phyloP scores from a whole-genome alignment of 352 stramenopile genomes.

The Pythium biforme region DNA sequence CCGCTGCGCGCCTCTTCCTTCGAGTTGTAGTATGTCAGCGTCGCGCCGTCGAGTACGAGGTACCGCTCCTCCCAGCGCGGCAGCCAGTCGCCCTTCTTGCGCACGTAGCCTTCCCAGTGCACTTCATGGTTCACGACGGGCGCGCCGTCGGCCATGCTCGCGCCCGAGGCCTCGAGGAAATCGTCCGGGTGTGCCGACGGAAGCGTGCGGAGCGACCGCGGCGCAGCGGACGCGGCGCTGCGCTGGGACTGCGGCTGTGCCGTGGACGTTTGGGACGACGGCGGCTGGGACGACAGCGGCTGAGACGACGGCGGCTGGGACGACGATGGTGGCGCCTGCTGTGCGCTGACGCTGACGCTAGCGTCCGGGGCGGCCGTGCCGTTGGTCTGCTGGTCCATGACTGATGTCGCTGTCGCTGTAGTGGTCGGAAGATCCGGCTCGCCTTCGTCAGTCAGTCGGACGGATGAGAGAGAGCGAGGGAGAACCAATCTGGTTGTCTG shows the following conservation, averaged over 20 bases:
- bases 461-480: background rate
- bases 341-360: background rate
- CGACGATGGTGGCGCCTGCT: conserved; percentile 7
- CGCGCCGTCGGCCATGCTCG: conserved; percentile 36
- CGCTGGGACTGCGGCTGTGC: conserved; percentile 1
- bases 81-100: conserved; percentile 89
- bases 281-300: conserved; percentile 1
- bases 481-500: background rate
- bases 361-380: background rate
- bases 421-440: too few species aligned
- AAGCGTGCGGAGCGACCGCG: conserved; percentile 14
- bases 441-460: too few species aligned
- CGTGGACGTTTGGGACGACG: conserved; percentile 1
- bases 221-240: background rate
- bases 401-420: background rate
- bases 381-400: conserved; percentile 4
- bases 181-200: conserved; percentile 13
- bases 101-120: conserved; percentile 87
- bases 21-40: conserved; percentile 86
- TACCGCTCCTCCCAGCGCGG: conserved; percentile 90
- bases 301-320: conserved; percentile 1
- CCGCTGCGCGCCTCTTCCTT: conserved; percentile 84
- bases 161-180: conserved; percentile 36
- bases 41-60: conserved; percentile 79
- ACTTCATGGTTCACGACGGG: conserved; percentile 64